Conservation (phyloP, 345 rosid genomes). For the Kernera saxatilis region DNA sequence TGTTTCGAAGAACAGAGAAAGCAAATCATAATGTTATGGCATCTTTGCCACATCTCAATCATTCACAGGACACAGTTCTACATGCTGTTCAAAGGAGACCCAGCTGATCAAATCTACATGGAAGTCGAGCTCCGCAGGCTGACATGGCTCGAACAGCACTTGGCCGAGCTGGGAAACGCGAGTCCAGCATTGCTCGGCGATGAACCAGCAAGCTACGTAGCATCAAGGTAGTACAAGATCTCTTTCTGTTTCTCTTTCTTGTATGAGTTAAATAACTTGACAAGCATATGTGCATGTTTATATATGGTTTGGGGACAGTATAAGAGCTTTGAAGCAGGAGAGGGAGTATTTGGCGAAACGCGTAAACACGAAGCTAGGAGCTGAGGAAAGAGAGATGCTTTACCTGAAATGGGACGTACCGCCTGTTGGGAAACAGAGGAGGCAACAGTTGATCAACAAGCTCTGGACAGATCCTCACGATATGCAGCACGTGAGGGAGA, state of each 20-base stretch:
- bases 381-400: slow-evolving; percentile 73
- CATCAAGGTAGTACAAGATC: no score
- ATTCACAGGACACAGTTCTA: slow-evolving; percentile 86
- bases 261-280: not conserved
- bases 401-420: slow-evolving; percentile 84
- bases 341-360: slow-evolving; percentile 82
- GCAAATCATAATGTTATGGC: slow-evolving; percentile 95
- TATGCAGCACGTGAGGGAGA: slow-evolving; percentile 66
- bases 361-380: slow-evolving; percentile 64
- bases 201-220: slow-evolving; percentile 82
- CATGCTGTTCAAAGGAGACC: slow-evolving; percentile 76
- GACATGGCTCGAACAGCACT: slow-evolving; percentile 90
- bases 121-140: slow-evolving; percentile 86
- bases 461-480: slow-evolving; percentile 83
- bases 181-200: slow-evolving; percentile 91
- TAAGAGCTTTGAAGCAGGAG: slow-evolving; percentile 82
- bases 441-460: slow-evolving; percentile 76
- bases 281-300: not conserved
- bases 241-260: no score
- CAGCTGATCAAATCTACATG: slow-evolving; percentile 78
- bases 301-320: slow-evolving; percentile 31
- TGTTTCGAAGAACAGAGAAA: slow-evolving; percentile 77
- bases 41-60: slow-evolving; percentile 88
- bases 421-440: slow-evolving; percentile 74
- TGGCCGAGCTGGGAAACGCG: slow-evolving; percentile 93